Conservation (phyloP, 768 basidiomycete species). For the Mycena amicta region DNA sequence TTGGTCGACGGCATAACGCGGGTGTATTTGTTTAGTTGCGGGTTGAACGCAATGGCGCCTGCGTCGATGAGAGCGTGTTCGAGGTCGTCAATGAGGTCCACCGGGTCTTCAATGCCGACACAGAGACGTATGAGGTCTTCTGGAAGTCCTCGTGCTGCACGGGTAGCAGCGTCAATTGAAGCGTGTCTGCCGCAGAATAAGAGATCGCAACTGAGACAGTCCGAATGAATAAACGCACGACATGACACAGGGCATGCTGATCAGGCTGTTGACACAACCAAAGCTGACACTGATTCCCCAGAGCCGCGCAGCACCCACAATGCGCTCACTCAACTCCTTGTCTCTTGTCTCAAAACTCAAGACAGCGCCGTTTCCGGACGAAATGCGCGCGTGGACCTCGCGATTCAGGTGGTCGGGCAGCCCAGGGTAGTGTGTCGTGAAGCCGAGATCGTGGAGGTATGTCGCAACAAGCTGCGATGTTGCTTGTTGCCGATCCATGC, state of each 20-base stretch:
- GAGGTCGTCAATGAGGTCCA: slow-evolving; percentile 92
- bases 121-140: slow-evolving; percentile 98
- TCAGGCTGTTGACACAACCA: slow-evolving; percentile 96
- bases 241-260: slow-evolving; percentile 99
- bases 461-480: slow-evolving; percentile 82
- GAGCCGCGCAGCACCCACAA: slow-evolving; percentile 88
- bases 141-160: slow-evolving; percentile 95
- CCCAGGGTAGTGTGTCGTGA: slow-evolving; percentile 91
- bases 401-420: slow-evolving; percentile 78
- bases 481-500: slow-evolving; percentile 92
- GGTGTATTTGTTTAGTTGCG: slow-evolving; percentile 54
- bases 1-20: slow-evolving; percentile 39
- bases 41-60: slow-evolving; percentile 74
- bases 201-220: neutral
- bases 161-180: slow-evolving; percentile 93
- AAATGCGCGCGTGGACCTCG: slow-evolving; percentile 89
- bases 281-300: slow-evolving; percentile 99
- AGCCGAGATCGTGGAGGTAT: slow-evolving; percentile 84
- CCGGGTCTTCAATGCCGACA: slow-evolving; percentile 95
- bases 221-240: slow-evolving; percentile 68
- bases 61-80: slow-evolving; percentile 91
- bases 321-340: slow-evolving; percentile 85
- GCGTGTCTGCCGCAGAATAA: slow-evolving; percentile 68
- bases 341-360: slow-evolving; percentile 93
- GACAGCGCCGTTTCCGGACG: slow-evolving; percentile 90